Evolutionary conservation across 805 yeast species (phyloP).

Genomic region (Wickerhamiella allomyrinae): DNA sequence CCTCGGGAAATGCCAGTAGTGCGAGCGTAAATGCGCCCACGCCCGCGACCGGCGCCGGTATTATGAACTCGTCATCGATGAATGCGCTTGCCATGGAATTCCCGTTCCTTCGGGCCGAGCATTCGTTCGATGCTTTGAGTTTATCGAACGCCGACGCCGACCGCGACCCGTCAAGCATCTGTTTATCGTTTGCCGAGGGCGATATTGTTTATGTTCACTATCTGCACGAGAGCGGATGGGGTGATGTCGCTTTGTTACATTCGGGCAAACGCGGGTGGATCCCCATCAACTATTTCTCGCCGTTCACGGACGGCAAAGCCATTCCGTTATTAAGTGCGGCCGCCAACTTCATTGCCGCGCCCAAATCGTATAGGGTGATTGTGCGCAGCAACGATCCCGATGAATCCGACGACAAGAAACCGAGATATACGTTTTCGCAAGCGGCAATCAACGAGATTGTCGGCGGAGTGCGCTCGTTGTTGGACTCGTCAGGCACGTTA

Average conservation of each 20-base stretch:
- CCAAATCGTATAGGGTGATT: slow-evolving; percentile 19
- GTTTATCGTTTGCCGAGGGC: slow-evolving; percentile 24
- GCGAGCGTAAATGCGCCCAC: background rate
- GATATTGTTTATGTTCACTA: slow-evolving; percentile 27
- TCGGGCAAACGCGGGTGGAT: slow-evolving; percentile 30
- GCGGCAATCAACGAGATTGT: slow-evolving; percentile 26
- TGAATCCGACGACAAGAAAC: background rate
- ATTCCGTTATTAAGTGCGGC: slow-evolving; percentile 26
- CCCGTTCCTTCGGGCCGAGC: slow-evolving; percentile 25
- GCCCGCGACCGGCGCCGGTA: background rate
- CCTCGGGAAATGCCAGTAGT: no score
- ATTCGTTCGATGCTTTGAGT: slow-evolving; percentile 22
- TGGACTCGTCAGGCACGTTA: slow-evolving; percentile 24
- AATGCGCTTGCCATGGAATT: slow-evolving; percentile 14
- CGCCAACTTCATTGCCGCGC: slow-evolving; percentile 23
- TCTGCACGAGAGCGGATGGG: slow-evolving; percentile 32
- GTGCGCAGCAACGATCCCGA: background rate
- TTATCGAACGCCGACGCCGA: slow-evolving; percentile 15
- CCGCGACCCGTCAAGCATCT: slow-evolving; percentile 22
- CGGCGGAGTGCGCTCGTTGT: slow-evolving; percentile 26
- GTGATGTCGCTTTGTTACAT: slow-evolving; percentile 27
- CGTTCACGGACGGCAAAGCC: slow-evolving; percentile 24
- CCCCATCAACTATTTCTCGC: slow-evolving; percentile 29
- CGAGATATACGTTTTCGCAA: slow-evolving; percentile 22
- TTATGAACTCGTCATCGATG: background rate